Conservation (phyloP, 805 yeast species). For the Lipomyces oligophaga region DNA sequence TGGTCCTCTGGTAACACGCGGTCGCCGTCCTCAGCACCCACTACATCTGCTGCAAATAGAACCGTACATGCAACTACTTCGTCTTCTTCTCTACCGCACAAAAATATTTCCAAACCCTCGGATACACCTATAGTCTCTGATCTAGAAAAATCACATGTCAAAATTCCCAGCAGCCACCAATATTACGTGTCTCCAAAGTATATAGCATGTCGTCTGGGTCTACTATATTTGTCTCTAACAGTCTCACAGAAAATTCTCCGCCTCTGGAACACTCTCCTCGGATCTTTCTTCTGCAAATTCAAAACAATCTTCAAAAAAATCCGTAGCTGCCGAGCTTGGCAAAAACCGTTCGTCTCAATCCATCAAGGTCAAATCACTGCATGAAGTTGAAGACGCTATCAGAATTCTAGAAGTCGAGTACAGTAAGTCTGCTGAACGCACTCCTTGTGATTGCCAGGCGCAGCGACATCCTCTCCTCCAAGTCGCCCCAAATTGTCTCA, state of each 20-base stretch:
- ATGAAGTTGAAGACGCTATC: conserved; percentile 27
- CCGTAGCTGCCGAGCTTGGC: conserved; percentile 12
- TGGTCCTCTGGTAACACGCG: conserved; percentile 25
- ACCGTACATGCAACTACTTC: too few species aligned
- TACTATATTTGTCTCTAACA: too few species aligned
- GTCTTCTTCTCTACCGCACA: too few species aligned
- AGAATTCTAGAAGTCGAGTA: conserved; percentile 16
- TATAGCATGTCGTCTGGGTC: too few species aligned
- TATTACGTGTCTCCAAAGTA: too few species aligned
- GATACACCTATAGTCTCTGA: too few species aligned
- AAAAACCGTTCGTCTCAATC: too few species aligned
- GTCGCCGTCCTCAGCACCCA: too few species aligned
- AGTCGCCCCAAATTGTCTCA: conserved; percentile 86
- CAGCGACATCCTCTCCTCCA: conserved; percentile 78
- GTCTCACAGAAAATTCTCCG: conserved; percentile 7
- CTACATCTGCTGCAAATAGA: too few species aligned
- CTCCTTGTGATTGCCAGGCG: conserved; percentile 28
- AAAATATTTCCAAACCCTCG: too few species aligned
- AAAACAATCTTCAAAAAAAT: neutral
- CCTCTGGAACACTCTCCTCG: conserved; percentile 6
- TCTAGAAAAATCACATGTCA: too few species aligned
- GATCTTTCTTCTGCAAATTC: neutral
- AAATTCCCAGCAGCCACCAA: too few species aligned
- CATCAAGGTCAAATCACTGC: conserved; percentile 18
- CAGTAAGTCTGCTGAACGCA: neutral